Evolutionary conservation across 225 moss, liverwort and hornwort genomes (phyloP), one percentile per base, ranked within the genome.

Genomic region (Marchantia paleacea): DNA sequence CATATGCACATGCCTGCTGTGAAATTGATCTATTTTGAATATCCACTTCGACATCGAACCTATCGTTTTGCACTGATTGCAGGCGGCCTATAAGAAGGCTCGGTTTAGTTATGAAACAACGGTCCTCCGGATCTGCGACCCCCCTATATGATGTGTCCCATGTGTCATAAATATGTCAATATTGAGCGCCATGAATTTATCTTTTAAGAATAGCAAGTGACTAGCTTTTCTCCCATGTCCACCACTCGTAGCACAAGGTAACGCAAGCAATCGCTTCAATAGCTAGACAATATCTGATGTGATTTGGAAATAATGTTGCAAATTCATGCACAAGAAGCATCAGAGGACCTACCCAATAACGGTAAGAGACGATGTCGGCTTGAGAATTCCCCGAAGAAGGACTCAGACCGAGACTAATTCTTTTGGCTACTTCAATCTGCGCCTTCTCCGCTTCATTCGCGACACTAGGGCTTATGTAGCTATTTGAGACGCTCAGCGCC

Each of bases 341-440:
- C 10, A 80, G 71, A 75, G 52, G n/a, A 63, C 87, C 64, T 82
- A 88, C 88, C 88, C 88, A 88, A 20, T 85, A 88, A 14, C 88
- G 81, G 66, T 81, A 80, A 15, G 88, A 81, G 29, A 80, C 62
- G n/a, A 81, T 62, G 24, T 88, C 82, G 15, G 88, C 79, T 69
- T 82, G 81, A 25, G 80, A 79, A 61, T 76, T 85, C 30, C 62
- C 72, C 6, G 61, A 58, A 8, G 81, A 72, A 73, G 85, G 79
- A 74, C 84, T 83, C 15, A 88, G 69, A 10, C 85, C 85, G 53
- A 88, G 85, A 80, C 84, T 86, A 18, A 86, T 84, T 77, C 80
- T 85, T 77, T 85, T 86, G 0, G 82, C 88, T 24, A 76, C 81
- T 80, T 88, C 85, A 61, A 88, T 83, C 29, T 84, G 83, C 28